phyloP scores from a whole-genome alignment of 78 protist genomes.

The Ministeria vibrans region DNA sequence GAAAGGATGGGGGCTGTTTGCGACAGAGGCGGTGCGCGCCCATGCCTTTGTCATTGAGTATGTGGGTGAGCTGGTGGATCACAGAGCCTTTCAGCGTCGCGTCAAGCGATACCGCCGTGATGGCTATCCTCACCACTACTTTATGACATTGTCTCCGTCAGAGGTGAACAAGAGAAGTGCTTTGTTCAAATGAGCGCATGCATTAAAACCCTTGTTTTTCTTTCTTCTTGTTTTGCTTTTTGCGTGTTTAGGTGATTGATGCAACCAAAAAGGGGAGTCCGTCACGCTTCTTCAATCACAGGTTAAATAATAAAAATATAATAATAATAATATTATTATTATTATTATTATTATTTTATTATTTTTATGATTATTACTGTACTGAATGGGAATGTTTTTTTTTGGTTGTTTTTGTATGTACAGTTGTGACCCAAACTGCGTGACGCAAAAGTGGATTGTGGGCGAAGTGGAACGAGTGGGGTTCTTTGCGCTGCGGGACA shows the following conservation, averaged over 20 bases:
- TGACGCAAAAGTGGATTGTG: conserved; percentile 59
- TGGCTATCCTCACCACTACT: conserved; percentile 64
- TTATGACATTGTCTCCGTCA: conserved; percentile 71
- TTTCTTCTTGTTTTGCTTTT: no score
- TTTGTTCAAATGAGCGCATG: no score
- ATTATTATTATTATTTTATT: no score
- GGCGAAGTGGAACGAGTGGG: conserved; percentile 58
- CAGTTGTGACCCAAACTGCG: conserved; percentile 66
- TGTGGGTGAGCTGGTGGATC: conserved; percentile 86
- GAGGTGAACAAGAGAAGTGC: no score
- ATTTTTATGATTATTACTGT: no score
- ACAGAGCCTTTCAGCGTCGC: conserved; percentile 56
- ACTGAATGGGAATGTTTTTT: no score
- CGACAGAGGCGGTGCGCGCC: conserved; percentile 42
- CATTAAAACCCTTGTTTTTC: no score
- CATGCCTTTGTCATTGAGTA: conserved; percentile 88
- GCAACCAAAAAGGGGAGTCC: conserved; percentile 83
- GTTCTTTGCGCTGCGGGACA: conserved; percentile 73
- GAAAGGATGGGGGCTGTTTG: not conserved
- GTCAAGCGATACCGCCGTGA: conserved; percentile 53
- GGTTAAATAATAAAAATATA: no score
- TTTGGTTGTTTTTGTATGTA: no score
- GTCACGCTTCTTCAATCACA: conserved; percentile 93
- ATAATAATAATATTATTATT: no score
- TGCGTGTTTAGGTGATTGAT: no score